These are phyloP conservation scores for Epichloe scottii DNA, from an alignment of 2,329 filamentous ascomycete genomes.

Conservation along the genomic window DNA sequence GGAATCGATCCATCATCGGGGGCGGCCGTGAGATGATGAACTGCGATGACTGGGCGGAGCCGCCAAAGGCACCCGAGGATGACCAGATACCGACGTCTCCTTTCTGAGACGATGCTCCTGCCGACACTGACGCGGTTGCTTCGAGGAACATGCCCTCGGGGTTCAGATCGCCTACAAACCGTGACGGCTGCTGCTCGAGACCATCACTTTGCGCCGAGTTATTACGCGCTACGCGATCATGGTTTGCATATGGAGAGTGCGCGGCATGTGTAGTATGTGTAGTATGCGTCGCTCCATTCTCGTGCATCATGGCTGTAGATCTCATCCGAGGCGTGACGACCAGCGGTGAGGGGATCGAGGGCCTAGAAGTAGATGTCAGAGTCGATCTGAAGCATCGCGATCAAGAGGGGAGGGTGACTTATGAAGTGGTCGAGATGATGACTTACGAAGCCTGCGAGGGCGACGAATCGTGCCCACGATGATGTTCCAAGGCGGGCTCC, in stretches of 20 bases:
- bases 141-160: slow-evolving; percentile 48
- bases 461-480: slow-evolving; percentile 13
- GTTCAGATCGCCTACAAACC: slow-evolving; percentile 47
- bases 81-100: slow-evolving; percentile 47
- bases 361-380: slow-evolving; percentile 1
- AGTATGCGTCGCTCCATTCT: neutral
- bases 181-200: slow-evolving; percentile 18
- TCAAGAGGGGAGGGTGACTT: no score
- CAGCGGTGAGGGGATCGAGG: neutral
- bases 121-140: slow-evolving; percentile 28
- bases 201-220: neutral
- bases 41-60: slow-evolving; percentile 19
- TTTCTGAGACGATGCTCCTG: slow-evolving; percentile 28
- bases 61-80: slow-evolving; percentile 17
- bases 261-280: neutral
- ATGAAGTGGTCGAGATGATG: neutral
- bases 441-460: slow-evolving; percentile 20
- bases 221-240: neutral
- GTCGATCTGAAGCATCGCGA: neutral
- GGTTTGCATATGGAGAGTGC: neutral
- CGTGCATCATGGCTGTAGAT: slow-evolving; percentile 1
- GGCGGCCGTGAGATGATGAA: slow-evolving; percentile 26
- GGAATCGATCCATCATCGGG: slow-evolving; percentile 26
- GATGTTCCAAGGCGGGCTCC: slow-evolving; percentile 15
- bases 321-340: slow-evolving; percentile 1